These are phyloP conservation scores for Setaria italica DNA, from an alignment of 202 grass and related monocot genomes.

Conservation along the genomic window DNA sequence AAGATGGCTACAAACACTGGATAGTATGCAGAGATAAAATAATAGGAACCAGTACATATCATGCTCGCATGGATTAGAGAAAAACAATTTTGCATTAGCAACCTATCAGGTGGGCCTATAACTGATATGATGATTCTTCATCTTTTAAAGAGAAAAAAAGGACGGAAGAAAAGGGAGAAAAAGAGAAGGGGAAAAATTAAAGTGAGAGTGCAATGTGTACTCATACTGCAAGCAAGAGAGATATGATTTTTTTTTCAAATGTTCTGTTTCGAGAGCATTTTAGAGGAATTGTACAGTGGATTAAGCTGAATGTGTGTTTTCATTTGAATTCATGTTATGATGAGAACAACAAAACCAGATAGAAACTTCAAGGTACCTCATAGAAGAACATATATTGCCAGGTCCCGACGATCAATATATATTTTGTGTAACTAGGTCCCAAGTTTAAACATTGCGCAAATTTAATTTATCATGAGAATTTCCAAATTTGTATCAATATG, in stretches of 20 bases:
- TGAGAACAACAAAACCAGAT: not conserved
- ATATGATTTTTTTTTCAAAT: not conserved
- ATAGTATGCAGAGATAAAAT: not conserved
- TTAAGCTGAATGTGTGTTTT: conserved; percentile 1
- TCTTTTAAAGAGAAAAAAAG: conserved; percentile 20
- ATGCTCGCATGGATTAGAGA: not conserved
- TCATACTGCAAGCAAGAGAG: conserved; percentile 12
- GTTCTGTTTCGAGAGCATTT: not conserved
- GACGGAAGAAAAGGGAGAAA: not conserved
- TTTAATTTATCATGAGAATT: not conserved
- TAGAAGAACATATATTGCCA: not conserved
- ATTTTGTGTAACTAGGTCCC: not conserved
- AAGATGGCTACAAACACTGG: not conserved
- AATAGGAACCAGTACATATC: not conserved
- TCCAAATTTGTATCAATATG: not conserved
- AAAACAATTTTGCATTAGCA: not conserved
- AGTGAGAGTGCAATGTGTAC: not conserved
- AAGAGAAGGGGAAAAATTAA: not conserved
- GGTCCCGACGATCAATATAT: not conserved
- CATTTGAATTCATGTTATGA: not conserved
- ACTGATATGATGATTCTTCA: conserved; percentile 18
- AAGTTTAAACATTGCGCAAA: not conserved
- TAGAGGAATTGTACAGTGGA: not conserved
- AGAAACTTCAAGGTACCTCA: not conserved
- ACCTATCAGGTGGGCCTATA: conserved; percentile 25